A percentile compares a stretch with the other conserved stretches of the same genome.
These are phyloP conservation scores for Starmerella vitae DNA, from an alignment of 805 yeast genomes.

Conservation along the genomic window DNA sequence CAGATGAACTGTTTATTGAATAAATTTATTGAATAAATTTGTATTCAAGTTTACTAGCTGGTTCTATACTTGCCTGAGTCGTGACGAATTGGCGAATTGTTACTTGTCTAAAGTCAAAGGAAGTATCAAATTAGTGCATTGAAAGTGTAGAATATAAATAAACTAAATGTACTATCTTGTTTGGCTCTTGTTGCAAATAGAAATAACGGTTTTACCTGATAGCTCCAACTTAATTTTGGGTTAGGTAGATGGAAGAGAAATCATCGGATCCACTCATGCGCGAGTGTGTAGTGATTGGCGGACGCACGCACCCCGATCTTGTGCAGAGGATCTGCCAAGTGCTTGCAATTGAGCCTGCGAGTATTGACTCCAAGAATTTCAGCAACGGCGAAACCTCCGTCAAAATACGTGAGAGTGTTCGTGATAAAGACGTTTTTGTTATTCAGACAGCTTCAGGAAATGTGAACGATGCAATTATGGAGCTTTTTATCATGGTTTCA, in stretches of 20 bases:
- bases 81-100: too few species aligned
- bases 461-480: conserved; percentile 77
- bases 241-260: not conserved
- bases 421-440: conserved; percentile 92
- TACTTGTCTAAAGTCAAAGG: too few species aligned
- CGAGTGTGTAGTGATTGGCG: conserved; percentile 79
- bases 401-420: conserved; percentile 70
- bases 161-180: too few species aligned
- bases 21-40: too few species aligned
- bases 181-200: too few species aligned
- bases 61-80: too few species aligned
- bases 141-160: too few species aligned
- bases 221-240: too few species aligned
- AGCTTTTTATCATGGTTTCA: conserved; percentile 67
- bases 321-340: conserved; percentile 63
- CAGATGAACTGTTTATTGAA: too few species aligned
- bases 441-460: conserved; percentile 78
- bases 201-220: too few species aligned
- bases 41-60: too few species aligned
- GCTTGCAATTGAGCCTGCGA: conserved; percentile 60
- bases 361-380: conserved; percentile 37
- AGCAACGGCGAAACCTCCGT: conserved; percentile 88
- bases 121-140: too few species aligned
- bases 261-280: conserved; percentile 36
- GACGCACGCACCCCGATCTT: conserved; percentile 74